Percentiles rank a stretch among this genome's conserved stretches.
phyloP scores from a whole-genome alignment of 306 rosid genomes.

The Prunus dulcis region DNA sequence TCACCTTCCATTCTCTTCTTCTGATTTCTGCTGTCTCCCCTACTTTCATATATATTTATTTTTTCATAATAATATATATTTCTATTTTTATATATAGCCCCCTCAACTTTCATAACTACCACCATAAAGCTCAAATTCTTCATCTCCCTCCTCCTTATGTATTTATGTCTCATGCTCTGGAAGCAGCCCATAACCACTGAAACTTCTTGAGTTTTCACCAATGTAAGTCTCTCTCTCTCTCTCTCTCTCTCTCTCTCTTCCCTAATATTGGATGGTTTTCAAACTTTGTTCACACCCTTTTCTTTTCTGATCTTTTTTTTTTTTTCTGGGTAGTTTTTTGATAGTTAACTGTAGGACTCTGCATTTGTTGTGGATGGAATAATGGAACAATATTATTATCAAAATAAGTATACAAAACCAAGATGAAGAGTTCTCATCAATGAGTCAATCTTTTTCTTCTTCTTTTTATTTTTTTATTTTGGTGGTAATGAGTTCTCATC shows the following conservation, averaged over 20 bases:
- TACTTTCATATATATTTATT: background rate
- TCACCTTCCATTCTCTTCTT: slow-evolving; percentile 3
- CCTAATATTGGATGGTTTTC: no score
- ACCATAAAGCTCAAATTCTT: background rate
- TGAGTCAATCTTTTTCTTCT: no score
- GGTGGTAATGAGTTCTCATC: no score
- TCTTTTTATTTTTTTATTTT: no score
- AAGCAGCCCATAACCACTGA: background rate
- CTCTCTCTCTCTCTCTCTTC: background rate
- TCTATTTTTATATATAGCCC: background rate
- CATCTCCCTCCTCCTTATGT: background rate
- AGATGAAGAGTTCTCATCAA: background rate
- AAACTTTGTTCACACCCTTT: no score
- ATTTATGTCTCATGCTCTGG: background rate
- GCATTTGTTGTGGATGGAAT: no score
- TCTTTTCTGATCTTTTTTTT: no score
- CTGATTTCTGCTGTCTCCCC: background rate
- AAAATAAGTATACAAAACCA: background rate
- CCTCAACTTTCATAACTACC: background rate
- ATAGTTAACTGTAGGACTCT: no score
- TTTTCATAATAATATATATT: background rate
- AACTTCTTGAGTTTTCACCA: background rate
- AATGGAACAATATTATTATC: no score
- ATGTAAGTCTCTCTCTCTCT: slow-evolving; percentile 1
- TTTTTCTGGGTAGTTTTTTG: no score